Conservation (phyloP, 2,329 filamentous ascomycete species). For the Penicillium freii region DNA sequence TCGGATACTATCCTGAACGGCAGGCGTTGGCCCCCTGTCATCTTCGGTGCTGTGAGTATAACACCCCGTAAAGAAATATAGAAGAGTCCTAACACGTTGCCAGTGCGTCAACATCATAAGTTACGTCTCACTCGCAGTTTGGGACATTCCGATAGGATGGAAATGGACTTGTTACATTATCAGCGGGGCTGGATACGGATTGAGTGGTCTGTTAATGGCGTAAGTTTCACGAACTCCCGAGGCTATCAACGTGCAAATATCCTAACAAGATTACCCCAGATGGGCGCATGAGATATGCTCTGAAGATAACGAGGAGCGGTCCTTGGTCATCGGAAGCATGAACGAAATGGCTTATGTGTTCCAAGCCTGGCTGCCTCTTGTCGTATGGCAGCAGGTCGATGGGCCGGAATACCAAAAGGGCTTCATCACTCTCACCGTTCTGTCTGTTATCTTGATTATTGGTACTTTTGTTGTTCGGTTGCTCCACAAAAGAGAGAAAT, state of each 20-base stretch:
- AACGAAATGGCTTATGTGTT: constrained; percentile 69
- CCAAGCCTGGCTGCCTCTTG: constrained; percentile 66
- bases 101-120: constrained; percentile 44
- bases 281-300: constrained; percentile 58
- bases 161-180: constrained; percentile 65
- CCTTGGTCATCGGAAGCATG: constrained; percentile 64
- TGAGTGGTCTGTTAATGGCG: constrained; percentile 53
- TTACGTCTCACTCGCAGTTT: constrained; percentile 48
- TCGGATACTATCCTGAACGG: constrained; percentile 62
- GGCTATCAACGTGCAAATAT: background rate
- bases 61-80: constrained; percentile 31
- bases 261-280: constrained; percentile 24
- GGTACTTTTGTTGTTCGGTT: constrained; percentile 48
- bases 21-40: constrained; percentile 62
- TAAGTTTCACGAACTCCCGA: constrained; percentile 27
- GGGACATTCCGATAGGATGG: constrained; percentile 54
- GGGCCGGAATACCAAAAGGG: constrained; percentile 61
- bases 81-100: background rate
- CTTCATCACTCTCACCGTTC: constrained; percentile 54
- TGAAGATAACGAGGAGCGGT: constrained; percentile 62
- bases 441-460: constrained; percentile 52
- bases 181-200: constrained; percentile 47
- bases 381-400: constrained; percentile 65
- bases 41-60: constrained; percentile 56
- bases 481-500: constrained; percentile 11